Percentiles rank a stretch among this genome's conserved stretches.
These are phyloP conservation scores for Yamadazyma oceani DNA, from an alignment of 1,139 yeast genomes.

Conservation along the genomic window DNA sequence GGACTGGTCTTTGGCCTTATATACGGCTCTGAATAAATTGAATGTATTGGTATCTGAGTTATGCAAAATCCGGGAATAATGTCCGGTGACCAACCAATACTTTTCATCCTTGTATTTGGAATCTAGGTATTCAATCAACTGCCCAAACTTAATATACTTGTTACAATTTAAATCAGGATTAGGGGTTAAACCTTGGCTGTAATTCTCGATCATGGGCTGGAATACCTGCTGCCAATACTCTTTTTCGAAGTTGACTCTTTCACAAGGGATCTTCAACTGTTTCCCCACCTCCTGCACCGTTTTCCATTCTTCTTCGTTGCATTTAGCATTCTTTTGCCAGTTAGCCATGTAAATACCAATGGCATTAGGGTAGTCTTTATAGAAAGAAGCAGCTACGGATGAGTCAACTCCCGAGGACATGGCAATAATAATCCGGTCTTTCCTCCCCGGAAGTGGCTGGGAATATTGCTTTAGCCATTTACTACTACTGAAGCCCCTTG, in stretches of 20 bases:
- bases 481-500: background rate
- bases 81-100: conserved; percentile 96
- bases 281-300: conserved; percentile 70
- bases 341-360: conserved; percentile 90
- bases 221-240: conserved; percentile 94
- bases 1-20: conserved; percentile 79
- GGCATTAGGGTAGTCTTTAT: conserved; percentile 53
- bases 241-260: conserved; percentile 77
- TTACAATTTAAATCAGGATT: conserved; percentile 95
- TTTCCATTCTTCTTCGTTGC: conserved; percentile 87
- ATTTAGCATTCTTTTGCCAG: conserved; percentile 72
- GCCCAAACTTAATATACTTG: conserved; percentile 82
- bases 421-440: conserved; percentile 74
- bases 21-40: conserved; percentile 60
- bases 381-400: conserved; percentile 80
- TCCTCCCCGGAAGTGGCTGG: conserved; percentile 46
- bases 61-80: conserved; percentile 68
- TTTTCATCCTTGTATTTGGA: conserved; percentile 22
- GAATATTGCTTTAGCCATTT: conserved; percentile 11
- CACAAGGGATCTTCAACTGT: conserved; percentile 64
- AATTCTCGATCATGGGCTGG: conserved; percentile 81
- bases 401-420: conserved; percentile 99
- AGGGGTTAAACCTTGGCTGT: conserved; percentile 77
- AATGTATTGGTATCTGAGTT: conserved; percentile 26
- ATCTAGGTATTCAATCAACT: conserved; percentile 56